A percentile compares a stretch with the other conserved stretches of the same genome.
Evolutionary conservation across 116 monocot genomes (phyloP).

Genomic region (Thalassia testudinum): DNA sequence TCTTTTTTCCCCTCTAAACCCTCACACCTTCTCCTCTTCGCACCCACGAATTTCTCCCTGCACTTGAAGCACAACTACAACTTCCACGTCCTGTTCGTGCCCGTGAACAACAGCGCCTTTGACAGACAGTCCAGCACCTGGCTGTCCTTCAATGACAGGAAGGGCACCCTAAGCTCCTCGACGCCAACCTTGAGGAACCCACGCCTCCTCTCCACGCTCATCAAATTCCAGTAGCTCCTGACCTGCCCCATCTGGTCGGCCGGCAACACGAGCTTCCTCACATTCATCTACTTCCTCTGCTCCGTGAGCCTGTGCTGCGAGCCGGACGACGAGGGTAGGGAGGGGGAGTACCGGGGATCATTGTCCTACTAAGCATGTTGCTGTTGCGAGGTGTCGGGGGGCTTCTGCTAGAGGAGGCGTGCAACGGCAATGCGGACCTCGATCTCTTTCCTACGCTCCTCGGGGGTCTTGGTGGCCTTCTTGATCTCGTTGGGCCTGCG

Average conservation of each 20-base stretch:
- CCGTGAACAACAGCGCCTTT: slow-evolving; percentile 50
- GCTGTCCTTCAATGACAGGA: slow-evolving; percentile 32
- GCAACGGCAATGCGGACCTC: slow-evolving; percentile 84
- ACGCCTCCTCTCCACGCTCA: slow-evolving; percentile 29
- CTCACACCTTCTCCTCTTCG: too few species aligned
- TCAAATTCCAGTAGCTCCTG: slow-evolving; percentile 50
- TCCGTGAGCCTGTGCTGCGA: slow-evolving; percentile 19
- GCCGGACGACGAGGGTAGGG: slow-evolving; percentile 19
- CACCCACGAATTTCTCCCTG: slow-evolving; percentile 32
- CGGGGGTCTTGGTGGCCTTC: slow-evolving; percentile 72
- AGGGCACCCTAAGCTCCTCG: slow-evolving; percentile 36
- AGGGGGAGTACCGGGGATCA: slow-evolving; percentile 2
- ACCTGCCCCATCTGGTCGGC: slow-evolving; percentile 44
- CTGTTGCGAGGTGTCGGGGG: slow-evolving; percentile 1
- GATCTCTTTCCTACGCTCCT: slow-evolving; percentile 86
- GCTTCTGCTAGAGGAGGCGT: slow-evolving; percentile 43
- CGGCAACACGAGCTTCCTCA: slow-evolving; percentile 26
- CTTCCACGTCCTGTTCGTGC: too few species aligned
- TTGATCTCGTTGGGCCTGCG: slow-evolving; percentile 86
- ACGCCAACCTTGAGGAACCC: slow-evolving; percentile 34
- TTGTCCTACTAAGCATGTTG: slow-evolving; percentile 17
- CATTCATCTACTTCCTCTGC: slow-evolving; percentile 36
- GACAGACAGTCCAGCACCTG: slow-evolving; percentile 21
- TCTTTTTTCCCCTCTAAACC: too few species aligned
- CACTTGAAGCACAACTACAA: slow-evolving; percentile 68